Conservation (phyloP, 164 flowering plant species). For the Magnolia kwangsiensis region DNA sequence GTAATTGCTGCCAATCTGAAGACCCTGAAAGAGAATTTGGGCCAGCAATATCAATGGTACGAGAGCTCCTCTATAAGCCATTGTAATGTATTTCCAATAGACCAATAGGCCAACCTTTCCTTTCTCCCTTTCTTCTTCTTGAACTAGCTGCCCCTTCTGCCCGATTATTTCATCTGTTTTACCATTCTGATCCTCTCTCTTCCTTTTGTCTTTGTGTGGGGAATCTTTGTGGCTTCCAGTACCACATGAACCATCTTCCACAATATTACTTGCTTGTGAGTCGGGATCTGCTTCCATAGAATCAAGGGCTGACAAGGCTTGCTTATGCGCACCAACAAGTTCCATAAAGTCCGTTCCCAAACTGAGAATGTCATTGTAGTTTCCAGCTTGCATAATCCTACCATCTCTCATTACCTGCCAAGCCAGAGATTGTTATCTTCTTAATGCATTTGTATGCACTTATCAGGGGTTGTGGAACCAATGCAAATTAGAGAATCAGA, state of each 20-base stretch:
- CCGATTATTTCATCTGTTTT: slow-evolving; percentile 36
- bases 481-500: not conserved
- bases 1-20: slow-evolving; percentile 87
- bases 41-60: slow-evolving; percentile 63
- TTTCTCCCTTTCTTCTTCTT: slow-evolving; percentile 94
- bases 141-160: slow-evolving; percentile 65
- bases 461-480: not conserved
- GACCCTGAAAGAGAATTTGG: slow-evolving; percentile 56
- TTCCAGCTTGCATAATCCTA: slow-evolving; percentile 74
- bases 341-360: not conserved
- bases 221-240: slow-evolving; percentile 1
- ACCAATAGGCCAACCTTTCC: slow-evolving; percentile 71
- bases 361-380: slow-evolving; percentile 25
- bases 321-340: not conserved
- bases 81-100: slow-evolving; percentile 73
- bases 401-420: slow-evolving; percentile 81
- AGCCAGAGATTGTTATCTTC: not conserved
- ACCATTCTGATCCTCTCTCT: slow-evolving; percentile 17
- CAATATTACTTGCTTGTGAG: slow-evolving; percentile 4
- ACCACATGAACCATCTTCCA: slow-evolving; percentile 11
- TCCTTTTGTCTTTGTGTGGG: slow-evolving; percentile 14
- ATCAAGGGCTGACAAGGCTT: slow-evolving; percentile 25
- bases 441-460: not conserved
- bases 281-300: slow-evolving; percentile 24
- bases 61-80: slow-evolving; percentile 72